These are phyloP conservation scores for Botrytis medusae DNA, from an alignment of 2,329 filamentous ascomycete species.

Conservation along the genomic window DNA sequence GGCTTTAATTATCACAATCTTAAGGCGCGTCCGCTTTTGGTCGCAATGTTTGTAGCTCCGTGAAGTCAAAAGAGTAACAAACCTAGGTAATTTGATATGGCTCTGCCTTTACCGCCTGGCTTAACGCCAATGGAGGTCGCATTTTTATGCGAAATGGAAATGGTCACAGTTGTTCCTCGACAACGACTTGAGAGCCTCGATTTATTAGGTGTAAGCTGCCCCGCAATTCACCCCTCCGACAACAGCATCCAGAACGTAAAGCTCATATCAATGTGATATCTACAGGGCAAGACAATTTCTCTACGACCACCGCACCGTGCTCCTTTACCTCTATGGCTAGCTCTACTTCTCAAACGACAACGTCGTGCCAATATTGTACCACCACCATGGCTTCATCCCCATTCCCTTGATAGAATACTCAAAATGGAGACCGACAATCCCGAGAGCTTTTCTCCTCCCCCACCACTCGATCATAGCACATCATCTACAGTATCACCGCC, in stretches of 20 bases:
- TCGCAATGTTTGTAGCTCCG: background rate
- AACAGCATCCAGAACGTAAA: constrained; percentile 39
- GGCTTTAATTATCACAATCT: background rate
- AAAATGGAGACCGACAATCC: constrained; percentile 74
- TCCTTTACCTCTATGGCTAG: constrained; percentile 87
- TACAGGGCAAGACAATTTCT: constrained; percentile 71
- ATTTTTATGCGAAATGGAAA: constrained; percentile 97
- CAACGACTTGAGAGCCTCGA: constrained; percentile 84
- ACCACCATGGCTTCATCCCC: constrained; percentile 81
- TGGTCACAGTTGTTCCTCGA: constrained; percentile 87
- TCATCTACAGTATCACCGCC: constrained; percentile 60
- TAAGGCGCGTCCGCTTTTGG: background rate
- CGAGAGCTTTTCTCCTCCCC: constrained; percentile 74
- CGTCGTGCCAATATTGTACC: constrained; percentile 89
- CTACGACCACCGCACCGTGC: constrained; percentile 80
- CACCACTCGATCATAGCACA: constrained; percentile 59
- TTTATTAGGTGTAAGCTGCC: constrained; percentile 72
- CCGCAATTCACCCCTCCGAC: constrained; percentile 29
- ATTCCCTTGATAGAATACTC: constrained; percentile 75
- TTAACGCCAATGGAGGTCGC: constrained; percentile 85
- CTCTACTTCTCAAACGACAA: constrained; percentile 91
- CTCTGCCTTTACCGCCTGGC: constrained; percentile 44
- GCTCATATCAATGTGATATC: background rate
- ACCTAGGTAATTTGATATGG: constrained; percentile 31
- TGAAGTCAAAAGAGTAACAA: background rate